phyloP scores from a whole-genome alignment of 345 rosid genomes.

The Nasturtium officinale region DNA sequence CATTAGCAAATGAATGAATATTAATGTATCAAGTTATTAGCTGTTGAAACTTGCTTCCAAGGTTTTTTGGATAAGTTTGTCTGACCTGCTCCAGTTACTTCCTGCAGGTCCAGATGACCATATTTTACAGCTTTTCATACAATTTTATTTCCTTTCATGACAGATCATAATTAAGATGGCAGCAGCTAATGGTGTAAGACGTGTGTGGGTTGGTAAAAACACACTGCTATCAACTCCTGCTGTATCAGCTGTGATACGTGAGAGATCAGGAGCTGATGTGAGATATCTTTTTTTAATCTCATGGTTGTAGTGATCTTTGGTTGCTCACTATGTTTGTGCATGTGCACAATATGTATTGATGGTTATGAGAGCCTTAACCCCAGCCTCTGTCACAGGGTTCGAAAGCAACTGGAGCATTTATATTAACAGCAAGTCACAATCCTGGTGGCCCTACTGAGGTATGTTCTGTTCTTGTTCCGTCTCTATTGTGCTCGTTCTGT shows the following conservation, averaged over 20 bases:
- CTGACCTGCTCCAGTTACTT: constrained; percentile 5
- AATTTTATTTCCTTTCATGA: constrained; percentile 23
- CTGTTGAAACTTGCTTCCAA: not conserved
- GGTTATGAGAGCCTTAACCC: constrained; percentile 31
- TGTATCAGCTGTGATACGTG: constrained; percentile 96
- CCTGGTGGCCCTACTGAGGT: constrained; percentile 99
- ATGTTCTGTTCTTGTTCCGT: not conserved
- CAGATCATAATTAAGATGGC: constrained; percentile 92
- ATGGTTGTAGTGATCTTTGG: constrained; percentile 4
- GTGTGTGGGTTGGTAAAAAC: constrained; percentile 94
- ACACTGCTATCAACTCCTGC: constrained; percentile 99
- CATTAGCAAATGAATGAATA: not conserved
- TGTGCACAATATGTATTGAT: constrained; percentile 1
- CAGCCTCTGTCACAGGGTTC: constrained; percentile 68
- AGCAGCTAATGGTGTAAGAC: constrained; percentile 95
- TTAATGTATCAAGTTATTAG: not conserved
- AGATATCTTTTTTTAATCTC: constrained; percentile 40
- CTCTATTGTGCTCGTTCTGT: constrained; percentile 20
- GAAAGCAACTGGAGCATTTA: constrained; percentile 90
- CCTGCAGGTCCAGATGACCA: constrained; percentile 7
- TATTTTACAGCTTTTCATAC: not conserved
- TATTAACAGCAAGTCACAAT: constrained; percentile 98
- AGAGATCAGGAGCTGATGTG: constrained; percentile 89
- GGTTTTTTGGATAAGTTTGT: not conserved
- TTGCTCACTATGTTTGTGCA: constrained; percentile 1